These are phyloP conservation scores for Parafenestella ontariensis DNA, from an alignment of 2,329 filamentous ascomycete species.

Conservation along the genomic window DNA sequence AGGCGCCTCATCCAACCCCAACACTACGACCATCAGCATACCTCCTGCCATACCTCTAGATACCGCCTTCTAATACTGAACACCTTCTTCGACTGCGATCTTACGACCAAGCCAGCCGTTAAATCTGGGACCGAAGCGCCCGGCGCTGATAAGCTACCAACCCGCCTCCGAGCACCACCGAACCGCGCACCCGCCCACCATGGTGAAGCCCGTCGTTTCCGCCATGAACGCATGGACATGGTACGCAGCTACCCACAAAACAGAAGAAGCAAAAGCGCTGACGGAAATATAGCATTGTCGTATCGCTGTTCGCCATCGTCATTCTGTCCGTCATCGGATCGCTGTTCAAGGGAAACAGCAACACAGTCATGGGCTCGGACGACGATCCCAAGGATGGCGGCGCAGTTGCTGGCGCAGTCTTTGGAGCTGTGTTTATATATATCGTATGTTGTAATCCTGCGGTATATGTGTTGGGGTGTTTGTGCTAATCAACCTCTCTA, in stretches of 20 bases:
- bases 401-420: slow-evolving; percentile 83
- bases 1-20: slow-evolving; percentile 8
- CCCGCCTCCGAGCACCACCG: slow-evolving; percentile 15
- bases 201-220: slow-evolving; percentile 98
- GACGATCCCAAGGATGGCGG: slow-evolving; percentile 74
- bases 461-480: neutral
- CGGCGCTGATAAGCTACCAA: slow-evolving; percentile 18
- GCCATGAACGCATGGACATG: slow-evolving; percentile 95
- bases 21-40: slow-evolving; percentile 9
- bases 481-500: slow-evolving; percentile 8
- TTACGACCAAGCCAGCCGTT: neutral
- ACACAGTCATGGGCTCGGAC: slow-evolving; percentile 79
- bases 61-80: neutral
- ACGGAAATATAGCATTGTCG: slow-evolving; percentile 66
- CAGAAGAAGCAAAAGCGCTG: slow-evolving; percentile 14
- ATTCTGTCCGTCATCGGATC: slow-evolving; percentile 71
- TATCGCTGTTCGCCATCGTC: slow-evolving; percentile 69
- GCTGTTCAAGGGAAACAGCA: slow-evolving; percentile 81
- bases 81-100: neutral
- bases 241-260: slow-evolving; percentile 64
- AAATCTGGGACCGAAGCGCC: slow-evolving; percentile 9
- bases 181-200: slow-evolving; percentile 51
- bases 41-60: neutral
- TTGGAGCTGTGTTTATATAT: slow-evolving; percentile 88
- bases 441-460: slow-evolving; percentile 67